Percentiles rank a stretch among this genome's conserved stretches.
These are phyloP conservation scores for Cryptosporidium tyzzeri DNA, from an alignment of 169 alveolate genomes.

Conservation along the genomic window DNA sequence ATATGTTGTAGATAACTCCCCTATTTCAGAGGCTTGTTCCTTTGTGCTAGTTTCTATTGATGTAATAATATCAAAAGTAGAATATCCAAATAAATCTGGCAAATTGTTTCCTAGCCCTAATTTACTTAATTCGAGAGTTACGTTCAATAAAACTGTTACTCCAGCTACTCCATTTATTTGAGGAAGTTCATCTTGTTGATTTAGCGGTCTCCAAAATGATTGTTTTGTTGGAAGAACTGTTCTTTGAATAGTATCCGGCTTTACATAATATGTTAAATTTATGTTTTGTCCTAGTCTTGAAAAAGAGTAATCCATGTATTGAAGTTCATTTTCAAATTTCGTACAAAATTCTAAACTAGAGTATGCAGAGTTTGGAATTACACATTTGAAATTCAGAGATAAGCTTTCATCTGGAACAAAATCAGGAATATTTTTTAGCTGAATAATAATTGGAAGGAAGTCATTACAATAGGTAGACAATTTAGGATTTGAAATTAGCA, in stretches of 20 bases:
- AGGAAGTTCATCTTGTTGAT: not conserved
- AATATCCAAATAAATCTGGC: constrained; percentile 30
- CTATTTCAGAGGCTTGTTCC: constrained; percentile 25
- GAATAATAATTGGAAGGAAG: constrained; percentile 36
- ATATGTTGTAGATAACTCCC: constrained; percentile 34
- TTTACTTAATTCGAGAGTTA: not conserved
- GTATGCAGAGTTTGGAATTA: constrained; percentile 16
- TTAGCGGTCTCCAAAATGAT: constrained; percentile 37
- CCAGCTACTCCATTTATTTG: not conserved
- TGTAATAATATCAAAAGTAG: constrained; percentile 17
- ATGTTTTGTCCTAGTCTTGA: constrained; percentile 28
- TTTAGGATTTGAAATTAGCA: constrained; percentile 35
- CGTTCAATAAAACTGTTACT: constrained; percentile 46
- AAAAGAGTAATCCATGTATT: constrained; percentile 11
- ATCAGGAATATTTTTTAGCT: constrained; percentile 23
- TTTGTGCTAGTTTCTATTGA: not conserved
- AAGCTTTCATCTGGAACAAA: constrained; percentile 32
- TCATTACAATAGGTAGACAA: constrained; percentile 22
- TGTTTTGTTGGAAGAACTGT: constrained; percentile 4
- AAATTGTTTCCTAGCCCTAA: constrained; percentile 13
- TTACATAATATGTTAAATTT: constrained; percentile 33
- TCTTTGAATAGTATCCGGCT: constrained; percentile 10
- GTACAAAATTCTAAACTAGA: constrained; percentile 41
- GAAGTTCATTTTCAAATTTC: constrained; percentile 5
- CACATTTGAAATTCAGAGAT: constrained; percentile 29